Percentiles rank a stretch among this genome's conserved stretches.
phyloP scores from a whole-genome alignment of 768 basidiomycete genomes.

The Plicaturopsis crispa region DNA sequence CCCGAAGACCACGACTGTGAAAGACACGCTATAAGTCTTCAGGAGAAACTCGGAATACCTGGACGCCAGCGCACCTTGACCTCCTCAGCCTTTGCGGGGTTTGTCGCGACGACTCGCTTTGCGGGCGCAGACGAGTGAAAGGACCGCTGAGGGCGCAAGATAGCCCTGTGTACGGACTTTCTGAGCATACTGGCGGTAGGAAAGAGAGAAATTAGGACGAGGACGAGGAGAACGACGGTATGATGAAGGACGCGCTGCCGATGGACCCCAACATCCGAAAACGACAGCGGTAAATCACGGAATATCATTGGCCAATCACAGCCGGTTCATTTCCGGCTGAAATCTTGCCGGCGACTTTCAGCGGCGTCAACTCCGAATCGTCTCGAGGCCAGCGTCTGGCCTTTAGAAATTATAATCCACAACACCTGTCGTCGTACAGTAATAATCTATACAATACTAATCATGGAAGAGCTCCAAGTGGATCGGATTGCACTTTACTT shows the following conservation, averaged over 20 bases:
- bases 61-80: slow-evolving; percentile 53
- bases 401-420: too few species aligned
- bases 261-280: slow-evolving; percentile 9
- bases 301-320: too few species aligned
- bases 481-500: too few species aligned
- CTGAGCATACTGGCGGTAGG: slow-evolving; percentile 46
- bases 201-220: slow-evolving; percentile 13
- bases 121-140: slow-evolving; percentile 62
- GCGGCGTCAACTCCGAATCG: too few species aligned
- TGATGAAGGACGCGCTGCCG: slow-evolving; percentile 11
- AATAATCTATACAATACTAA: too few species aligned
- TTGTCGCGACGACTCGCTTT: slow-evolving; percentile 58
- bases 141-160: slow-evolving; percentile 42
- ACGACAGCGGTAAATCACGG: too few species aligned
- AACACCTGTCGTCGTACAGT: too few species aligned
- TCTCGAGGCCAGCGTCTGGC: too few species aligned
- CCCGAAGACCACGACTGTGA: slow-evolving; percentile 68
- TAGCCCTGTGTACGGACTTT: slow-evolving; percentile 51
- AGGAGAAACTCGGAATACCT: slow-evolving; percentile 1
- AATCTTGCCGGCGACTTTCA: too few species aligned
- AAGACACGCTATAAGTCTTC: slow-evolving; percentile 8
- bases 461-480: too few species aligned
- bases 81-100: slow-evolving; percentile 74
- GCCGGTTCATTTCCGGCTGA: too few species aligned
- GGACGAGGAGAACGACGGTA: slow-evolving; percentile 6